Evolutionary conservation across 495 filamentous ascomycete species (phyloP), one percentile per base, ranked within the genome.

Genomic region (Delitschia confertaspora): DNA sequence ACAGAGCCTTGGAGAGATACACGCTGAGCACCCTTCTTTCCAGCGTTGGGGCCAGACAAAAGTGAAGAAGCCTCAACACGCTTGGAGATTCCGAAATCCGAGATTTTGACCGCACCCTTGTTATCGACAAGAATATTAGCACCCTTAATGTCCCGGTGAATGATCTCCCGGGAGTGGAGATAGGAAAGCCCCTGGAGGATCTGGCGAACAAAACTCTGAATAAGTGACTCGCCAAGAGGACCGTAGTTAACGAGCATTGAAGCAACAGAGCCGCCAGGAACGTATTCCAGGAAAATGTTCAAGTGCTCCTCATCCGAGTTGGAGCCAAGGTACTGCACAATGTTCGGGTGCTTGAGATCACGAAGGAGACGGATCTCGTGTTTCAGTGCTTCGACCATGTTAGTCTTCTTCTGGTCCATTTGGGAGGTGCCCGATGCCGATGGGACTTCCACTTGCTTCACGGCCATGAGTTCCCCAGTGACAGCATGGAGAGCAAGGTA

Each of bases 251-350:
- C 91, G 46, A 99, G 80, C 85, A 99, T 94, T 4, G 85, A 88
- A 27, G 93, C 89, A 24, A 99, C 93, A 10, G 89, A 95, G 21
- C 91, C 91, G 61, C 91, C 91, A 23, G 91, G 86, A 6, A 99
- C 91, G 65, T 99, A 99, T 65, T 99, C 91, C 56, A 99, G 76
- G 78, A 99, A 99, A 80, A 99, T 99, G 69, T 99, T 99, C 53
- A 99, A 76, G 55, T 93, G 82, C 40, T 85, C 75, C 42, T 87
- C 82, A 46, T 94, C 89, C 24, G 87, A 87, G 55, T 84, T 83
- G 34, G 86, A 93, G 31, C 89, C 91, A 25, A 96, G 78, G 57
- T 99, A 99, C 57, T 95, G 93, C 56, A 99, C 91, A 59, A 99
- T 96, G 59, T 99, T 96, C 29, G 84, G 77, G 56, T 99, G 91